phyloP scores from a whole-genome alignment of 768 basidiomycete species.

The Hydnomerulius pinastri region DNA sequence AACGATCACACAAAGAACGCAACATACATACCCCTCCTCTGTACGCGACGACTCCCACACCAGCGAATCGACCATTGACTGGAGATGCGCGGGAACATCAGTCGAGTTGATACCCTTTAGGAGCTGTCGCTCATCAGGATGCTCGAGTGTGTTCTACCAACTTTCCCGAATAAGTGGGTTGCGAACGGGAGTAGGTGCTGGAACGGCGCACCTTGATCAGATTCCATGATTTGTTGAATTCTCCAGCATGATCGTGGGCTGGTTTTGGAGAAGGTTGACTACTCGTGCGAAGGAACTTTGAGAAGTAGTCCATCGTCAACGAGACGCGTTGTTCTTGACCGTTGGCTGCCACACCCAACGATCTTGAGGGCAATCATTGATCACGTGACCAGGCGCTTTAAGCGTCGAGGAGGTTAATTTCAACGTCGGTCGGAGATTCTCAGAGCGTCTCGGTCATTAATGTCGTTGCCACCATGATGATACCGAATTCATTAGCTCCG shows the following conservation, averaged over 20 bases:
- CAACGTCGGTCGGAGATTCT: too few species aligned
- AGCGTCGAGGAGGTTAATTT: too few species aligned
- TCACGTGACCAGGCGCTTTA: constrained; percentile 7
- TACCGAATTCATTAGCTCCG: too few species aligned
- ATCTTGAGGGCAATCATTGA: neutral
- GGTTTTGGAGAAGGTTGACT: constrained; percentile 49
- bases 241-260: constrained; percentile 64
- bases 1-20: neutral
- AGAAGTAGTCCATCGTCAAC: constrained; percentile 77
- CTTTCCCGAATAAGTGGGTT: constrained; percentile 9
- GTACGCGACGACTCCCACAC: constrained; percentile 82
- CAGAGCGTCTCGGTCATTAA: too few species aligned
- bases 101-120: constrained; percentile 80
- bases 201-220: constrained; percentile 58
- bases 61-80: constrained; percentile 81
- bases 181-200: neutral
- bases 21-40: constrained; percentile 78
- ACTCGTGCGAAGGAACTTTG: constrained; percentile 63
- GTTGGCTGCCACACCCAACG: neutral
- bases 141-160: constrained; percentile 71
- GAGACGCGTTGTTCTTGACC: neutral
- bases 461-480: too few species aligned
- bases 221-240: constrained; percentile 78
- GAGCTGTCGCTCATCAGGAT: constrained; percentile 90
- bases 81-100: constrained; percentile 72